Conservation (phyloP, 1,139 yeast species). For the Pichia sp. region DNA sequence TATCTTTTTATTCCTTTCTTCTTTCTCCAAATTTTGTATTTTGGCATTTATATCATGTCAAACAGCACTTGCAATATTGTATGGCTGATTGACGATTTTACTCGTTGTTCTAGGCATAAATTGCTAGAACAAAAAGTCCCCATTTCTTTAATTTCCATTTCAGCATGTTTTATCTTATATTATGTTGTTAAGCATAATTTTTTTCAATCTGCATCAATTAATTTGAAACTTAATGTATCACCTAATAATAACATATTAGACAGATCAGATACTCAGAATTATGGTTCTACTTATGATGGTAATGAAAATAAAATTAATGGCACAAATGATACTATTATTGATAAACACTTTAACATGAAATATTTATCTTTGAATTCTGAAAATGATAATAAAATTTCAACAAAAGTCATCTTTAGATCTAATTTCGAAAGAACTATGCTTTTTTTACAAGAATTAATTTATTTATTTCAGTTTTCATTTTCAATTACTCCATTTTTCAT, state of each 20-base stretch:
- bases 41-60: neutral
- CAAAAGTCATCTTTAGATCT: conserved; percentile 38
- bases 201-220: neutral
- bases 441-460: conserved; percentile 42
- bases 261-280: neutral
- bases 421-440: conserved; percentile 47
- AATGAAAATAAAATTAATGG: neutral
- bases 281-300: neutral
- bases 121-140: conserved; percentile 30
- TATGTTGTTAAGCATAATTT: neutral
- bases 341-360: conserved; percentile 47
- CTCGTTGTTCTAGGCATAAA: conserved; percentile 39
- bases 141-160: neutral
- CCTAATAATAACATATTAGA: neutral
- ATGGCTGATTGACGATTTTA: conserved; percentile 41
- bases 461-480: conserved; percentile 39
- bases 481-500: conserved; percentile 35
- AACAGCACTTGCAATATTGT: conserved; percentile 14
- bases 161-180: conserved; percentile 3
- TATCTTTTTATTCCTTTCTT: neutral
- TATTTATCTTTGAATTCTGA: conserved; percentile 38
- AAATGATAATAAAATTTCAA: conserved; percentile 40
- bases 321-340: conserved; percentile 24
- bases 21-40: neutral
- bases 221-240: neutral